phyloP scores from a whole-genome alignment of 495 filamentous ascomycete species.

The Delitschia confertaspora region DNA sequence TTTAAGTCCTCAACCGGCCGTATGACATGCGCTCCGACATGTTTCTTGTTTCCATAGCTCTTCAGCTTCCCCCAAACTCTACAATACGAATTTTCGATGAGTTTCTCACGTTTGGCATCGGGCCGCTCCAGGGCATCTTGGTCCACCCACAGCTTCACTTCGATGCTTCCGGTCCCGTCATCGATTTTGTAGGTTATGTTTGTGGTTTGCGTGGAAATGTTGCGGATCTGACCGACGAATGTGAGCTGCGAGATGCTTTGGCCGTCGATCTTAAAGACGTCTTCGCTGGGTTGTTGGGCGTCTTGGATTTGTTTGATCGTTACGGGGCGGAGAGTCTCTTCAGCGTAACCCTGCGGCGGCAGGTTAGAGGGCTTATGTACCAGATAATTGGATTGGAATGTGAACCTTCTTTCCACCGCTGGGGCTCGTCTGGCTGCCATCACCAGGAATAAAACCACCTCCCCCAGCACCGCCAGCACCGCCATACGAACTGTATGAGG shows the following conservation, averaged over 20 bases:
- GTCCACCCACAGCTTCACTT: constrained; percentile 91
- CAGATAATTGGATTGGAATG: constrained; percentile 11
- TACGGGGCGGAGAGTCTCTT: constrained; percentile 76
- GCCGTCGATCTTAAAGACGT: constrained; percentile 70
- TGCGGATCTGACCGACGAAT: constrained; percentile 82
- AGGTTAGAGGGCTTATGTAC: constrained; percentile 25
- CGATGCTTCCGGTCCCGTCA: constrained; percentile 86
- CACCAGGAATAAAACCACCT: constrained; percentile 54
- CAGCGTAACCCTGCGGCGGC: constrained; percentile 44
- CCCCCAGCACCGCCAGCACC: constrained; percentile 51
- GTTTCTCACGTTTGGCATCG: constrained; percentile 38
- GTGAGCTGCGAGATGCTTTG: constrained; percentile 58
- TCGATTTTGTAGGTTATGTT: constrained; percentile 89
- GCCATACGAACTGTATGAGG: constrained; percentile 50
- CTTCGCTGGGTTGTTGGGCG: constrained; percentile 63
- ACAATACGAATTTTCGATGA: constrained; percentile 64
- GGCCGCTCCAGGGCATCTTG: constrained; percentile 32
- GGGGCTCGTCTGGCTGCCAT: constrained; percentile 43
- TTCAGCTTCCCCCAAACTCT: constrained; percentile 74
- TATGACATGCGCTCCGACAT: constrained; percentile 73
- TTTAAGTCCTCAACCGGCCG: constrained; percentile 74
- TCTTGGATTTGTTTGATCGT: constrained; percentile 92
- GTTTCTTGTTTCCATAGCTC: constrained; percentile 65
- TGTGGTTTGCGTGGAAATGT: constrained; percentile 75
- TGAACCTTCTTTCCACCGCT: constrained; percentile 38